These are phyloP conservation scores for Emericellopsis terricola DNA, from an alignment of 495 filamentous ascomycete species.

Conservation along the genomic window DNA sequence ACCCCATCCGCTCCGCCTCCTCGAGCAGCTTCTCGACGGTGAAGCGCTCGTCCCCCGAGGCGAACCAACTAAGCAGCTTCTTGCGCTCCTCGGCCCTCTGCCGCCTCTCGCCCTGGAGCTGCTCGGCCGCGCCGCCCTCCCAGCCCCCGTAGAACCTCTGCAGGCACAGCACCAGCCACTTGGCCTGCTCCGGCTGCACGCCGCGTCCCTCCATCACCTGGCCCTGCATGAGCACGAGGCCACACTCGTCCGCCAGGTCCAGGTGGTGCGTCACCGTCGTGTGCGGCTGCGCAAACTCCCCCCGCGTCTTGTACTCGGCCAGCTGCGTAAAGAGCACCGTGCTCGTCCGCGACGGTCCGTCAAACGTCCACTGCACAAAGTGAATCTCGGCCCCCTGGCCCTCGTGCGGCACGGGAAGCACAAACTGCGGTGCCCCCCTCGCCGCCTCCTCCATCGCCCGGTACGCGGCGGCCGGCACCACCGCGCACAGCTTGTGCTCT, in stretches of 20 bases:
- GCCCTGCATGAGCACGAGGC: constrained; percentile 71
- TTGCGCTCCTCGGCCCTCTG: constrained; percentile 26
- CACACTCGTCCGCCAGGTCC: constrained; percentile 54
- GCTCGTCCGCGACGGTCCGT: constrained; percentile 38
- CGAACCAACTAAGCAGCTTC: constrained; percentile 67
- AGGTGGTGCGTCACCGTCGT: constrained; percentile 83
- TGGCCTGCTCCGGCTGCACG: constrained; percentile 59
- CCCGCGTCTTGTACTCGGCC: constrained; percentile 79
- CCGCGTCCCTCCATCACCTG: constrained; percentile 58
- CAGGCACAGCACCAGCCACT: constrained; percentile 81
- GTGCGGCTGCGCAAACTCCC: constrained; percentile 76
- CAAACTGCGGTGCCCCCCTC: constrained; percentile 64
- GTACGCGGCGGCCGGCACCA: constrained; percentile 58
- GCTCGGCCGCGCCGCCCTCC: constrained; percentile 29
- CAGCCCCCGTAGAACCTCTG: constrained; percentile 70
- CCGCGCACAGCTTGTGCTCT: constrained; percentile 58
- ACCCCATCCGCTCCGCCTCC: constrained; percentile 65
- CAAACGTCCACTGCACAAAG: constrained; percentile 64
- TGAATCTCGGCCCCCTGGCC: constrained; percentile 61
- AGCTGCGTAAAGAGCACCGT: constrained; percentile 87
- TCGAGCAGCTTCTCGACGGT: constrained; percentile 69
- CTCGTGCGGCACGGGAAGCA: constrained; percentile 69
- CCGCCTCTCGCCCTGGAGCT: constrained; percentile 9
- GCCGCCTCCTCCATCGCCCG: constrained; percentile 45
- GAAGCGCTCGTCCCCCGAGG: constrained; percentile 55